Conservation (phyloP, 2,329 filamentous ascomycete species). For the Colletotrichum simmondsii region DNA sequence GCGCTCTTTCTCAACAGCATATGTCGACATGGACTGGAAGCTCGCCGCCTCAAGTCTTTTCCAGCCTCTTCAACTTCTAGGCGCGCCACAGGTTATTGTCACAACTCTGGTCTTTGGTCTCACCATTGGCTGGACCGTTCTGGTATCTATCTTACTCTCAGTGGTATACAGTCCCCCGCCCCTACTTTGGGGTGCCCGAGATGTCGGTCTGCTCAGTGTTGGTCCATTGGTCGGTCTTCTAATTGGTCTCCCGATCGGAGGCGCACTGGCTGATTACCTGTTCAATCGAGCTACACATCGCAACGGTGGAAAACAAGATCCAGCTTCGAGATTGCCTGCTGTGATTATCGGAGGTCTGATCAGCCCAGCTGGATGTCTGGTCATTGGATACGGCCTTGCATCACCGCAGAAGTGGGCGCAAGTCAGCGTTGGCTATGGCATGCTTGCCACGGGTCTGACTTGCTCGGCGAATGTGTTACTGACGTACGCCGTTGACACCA, state of each 20-base stretch:
- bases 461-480: conserved; percentile 36
- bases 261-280: conserved; percentile 28
- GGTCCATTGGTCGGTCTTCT: conserved; percentile 19
- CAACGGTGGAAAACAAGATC: conserved; percentile 17
- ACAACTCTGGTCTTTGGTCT: conserved; percentile 26
- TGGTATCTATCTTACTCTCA: conserved; percentile 13
- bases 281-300: conserved; percentile 4
- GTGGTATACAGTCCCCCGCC: conserved; percentile 22
- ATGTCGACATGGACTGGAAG: conserved; percentile 28
- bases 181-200: conserved; percentile 17
- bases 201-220: conserved; percentile 21
- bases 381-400: conserved; percentile 32
- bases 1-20: conserved; percentile 20
- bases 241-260: conserved; percentile 23
- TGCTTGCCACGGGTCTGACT: conserved; percentile 36
- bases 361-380: conserved; percentile 34
- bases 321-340: conserved; percentile 30
- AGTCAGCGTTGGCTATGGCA: conserved; percentile 35
- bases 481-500: conserved; percentile 36
- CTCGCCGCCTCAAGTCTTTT: neutral
- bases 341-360: conserved; percentile 32
- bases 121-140: conserved; percentile 25
- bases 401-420: conserved; percentile 31
- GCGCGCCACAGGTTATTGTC: conserved; percentile 23
- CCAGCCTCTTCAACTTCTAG: conserved; percentile 11